phyloP scores from a whole-genome alignment of 1,139 yeast species.

The Protomyces inundatus region DNA sequence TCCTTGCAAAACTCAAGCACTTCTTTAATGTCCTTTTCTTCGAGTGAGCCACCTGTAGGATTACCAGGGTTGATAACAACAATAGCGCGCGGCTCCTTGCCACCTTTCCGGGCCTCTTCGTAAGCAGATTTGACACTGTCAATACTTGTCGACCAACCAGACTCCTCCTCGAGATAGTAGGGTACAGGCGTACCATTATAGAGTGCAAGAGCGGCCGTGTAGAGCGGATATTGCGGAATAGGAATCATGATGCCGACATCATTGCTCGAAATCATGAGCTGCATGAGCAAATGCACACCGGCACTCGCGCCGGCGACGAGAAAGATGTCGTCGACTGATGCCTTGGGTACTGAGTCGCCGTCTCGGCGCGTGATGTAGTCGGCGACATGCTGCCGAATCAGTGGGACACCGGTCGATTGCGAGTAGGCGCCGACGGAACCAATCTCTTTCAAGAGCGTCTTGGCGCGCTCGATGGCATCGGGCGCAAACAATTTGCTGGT shows the following conservation, averaged over 20 bases:
- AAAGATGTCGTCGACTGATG: constrained; percentile 62
- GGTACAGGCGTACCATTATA: constrained; percentile 78
- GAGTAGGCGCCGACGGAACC: constrained; percentile 94
- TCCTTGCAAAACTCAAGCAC: constrained; percentile 75
- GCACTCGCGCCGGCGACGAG: constrained; percentile 91
- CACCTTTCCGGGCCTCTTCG: constrained; percentile 48
- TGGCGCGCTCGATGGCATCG: constrained; percentile 73
- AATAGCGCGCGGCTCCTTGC: constrained; percentile 65
- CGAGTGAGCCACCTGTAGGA: constrained; percentile 86
- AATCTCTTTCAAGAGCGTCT: constrained; percentile 51
- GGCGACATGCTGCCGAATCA: constrained; percentile 72
- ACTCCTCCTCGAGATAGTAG: constrained; percentile 74
- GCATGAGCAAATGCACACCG: constrained; percentile 73
- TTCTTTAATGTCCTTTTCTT: constrained; percentile 59
- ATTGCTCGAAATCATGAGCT: constrained; percentile 60
- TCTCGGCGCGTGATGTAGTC: constrained; percentile 70
- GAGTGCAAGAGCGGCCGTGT: constrained; percentile 84
- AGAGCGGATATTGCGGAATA: constrained; percentile 94
- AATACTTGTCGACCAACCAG: constrained; percentile 80
- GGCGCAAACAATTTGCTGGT: constrained; percentile 47
- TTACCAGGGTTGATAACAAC: constrained; percentile 97
- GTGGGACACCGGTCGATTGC: constrained; percentile 77
- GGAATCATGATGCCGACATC: constrained; percentile 85
- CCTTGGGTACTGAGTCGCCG: constrained; percentile 48
- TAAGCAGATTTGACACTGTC: constrained; percentile 57